These are phyloP conservation scores for Alternaria rosae DNA, from an alignment of 2,329 filamentous ascomycete genomes.

Conservation along the genomic window DNA sequence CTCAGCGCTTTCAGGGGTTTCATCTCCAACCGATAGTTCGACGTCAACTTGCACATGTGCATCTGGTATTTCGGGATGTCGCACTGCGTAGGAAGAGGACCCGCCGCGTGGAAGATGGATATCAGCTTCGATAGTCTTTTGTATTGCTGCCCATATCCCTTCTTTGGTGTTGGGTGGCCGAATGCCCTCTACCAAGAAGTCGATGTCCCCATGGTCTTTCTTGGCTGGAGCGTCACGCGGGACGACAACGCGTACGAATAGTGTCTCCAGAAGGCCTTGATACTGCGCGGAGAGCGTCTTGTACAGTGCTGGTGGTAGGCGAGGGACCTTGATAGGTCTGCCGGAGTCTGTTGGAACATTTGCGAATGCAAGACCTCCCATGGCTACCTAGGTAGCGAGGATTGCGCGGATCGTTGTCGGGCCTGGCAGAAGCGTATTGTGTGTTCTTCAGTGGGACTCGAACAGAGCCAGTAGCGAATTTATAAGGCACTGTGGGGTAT, in stretches of 20 bases:
- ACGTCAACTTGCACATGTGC: conserved; percentile 74
- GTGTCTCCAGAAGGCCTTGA: conserved; percentile 55
- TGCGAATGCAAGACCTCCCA: conserved; percentile 66
- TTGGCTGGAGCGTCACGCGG: conserved; percentile 76
- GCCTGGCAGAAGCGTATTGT: background rate
- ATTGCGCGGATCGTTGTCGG: background rate
- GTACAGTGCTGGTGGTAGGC: conserved; percentile 70
- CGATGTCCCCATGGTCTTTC: conserved; percentile 73
- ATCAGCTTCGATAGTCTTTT: conserved; percentile 56
- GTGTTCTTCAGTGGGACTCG: background rate
- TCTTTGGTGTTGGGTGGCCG: conserved; percentile 12
- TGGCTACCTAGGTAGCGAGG: conserved; percentile 42
- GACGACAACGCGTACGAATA: conserved; percentile 64
- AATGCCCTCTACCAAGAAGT: conserved; percentile 65
- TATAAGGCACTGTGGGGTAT: background rate
- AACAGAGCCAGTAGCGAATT: background rate
- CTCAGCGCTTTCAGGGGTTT: conserved; percentile 31
- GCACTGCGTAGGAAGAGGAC: conserved; percentile 61
- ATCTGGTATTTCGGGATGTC: conserved; percentile 33
- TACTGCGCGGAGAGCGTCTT: conserved; percentile 57
- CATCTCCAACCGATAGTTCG: conserved; percentile 57
- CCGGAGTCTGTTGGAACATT: conserved; percentile 44
- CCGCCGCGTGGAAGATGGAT: conserved; percentile 27
- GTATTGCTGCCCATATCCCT: conserved; percentile 44
- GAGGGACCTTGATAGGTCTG: conserved; percentile 65